Percentiles rank a stretch among this genome's conserved stretches.
Conservation (phyloP, 2,329 filamentous ascomycete species). For the Colletotrichum tropicale region DNA sequence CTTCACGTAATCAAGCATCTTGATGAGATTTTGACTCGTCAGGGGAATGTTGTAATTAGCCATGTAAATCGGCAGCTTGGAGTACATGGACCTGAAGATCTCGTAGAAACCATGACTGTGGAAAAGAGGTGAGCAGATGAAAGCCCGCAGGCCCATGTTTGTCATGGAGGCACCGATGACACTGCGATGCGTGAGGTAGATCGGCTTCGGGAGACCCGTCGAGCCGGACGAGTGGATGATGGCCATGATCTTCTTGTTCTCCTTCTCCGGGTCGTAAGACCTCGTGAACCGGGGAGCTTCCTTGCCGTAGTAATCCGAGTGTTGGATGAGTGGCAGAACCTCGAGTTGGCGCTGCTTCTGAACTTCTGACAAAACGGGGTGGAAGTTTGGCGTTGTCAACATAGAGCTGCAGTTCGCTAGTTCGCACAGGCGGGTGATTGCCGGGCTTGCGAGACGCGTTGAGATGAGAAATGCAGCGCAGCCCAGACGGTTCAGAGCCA, state of each 20-base stretch:
- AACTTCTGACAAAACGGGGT: background rate
- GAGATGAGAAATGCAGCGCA: constrained; percentile 40
- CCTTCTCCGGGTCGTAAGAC: background rate
- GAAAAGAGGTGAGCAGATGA: constrained; percentile 61
- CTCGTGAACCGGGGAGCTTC: background rate
- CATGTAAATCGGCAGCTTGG: constrained; percentile 52
- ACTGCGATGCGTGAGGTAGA: constrained; percentile 58
- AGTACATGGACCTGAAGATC: constrained; percentile 56
- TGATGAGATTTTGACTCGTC: constrained; percentile 50
- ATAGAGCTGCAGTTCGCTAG: background rate
- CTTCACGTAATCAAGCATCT: constrained; percentile 37
- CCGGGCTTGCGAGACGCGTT: background rate
- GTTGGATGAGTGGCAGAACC: background rate
- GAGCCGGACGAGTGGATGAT: constrained; percentile 49
- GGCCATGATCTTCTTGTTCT: background rate
- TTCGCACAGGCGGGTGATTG: background rate
- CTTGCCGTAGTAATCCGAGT: background rate
- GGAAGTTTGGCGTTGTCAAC: background rate
- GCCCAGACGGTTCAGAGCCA: constrained; percentile 58
- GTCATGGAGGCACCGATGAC: constrained; percentile 50
- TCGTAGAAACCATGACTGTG: constrained; percentile 63
- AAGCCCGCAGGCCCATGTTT: constrained; percentile 43
- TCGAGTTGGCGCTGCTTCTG: background rate
- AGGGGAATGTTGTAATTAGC: constrained; percentile 60
- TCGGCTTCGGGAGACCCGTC: constrained; percentile 67